Evolutionary conservation across 106 monocot genomes (phyloP).

Genomic region (Hemerocallis citrina): DNA sequence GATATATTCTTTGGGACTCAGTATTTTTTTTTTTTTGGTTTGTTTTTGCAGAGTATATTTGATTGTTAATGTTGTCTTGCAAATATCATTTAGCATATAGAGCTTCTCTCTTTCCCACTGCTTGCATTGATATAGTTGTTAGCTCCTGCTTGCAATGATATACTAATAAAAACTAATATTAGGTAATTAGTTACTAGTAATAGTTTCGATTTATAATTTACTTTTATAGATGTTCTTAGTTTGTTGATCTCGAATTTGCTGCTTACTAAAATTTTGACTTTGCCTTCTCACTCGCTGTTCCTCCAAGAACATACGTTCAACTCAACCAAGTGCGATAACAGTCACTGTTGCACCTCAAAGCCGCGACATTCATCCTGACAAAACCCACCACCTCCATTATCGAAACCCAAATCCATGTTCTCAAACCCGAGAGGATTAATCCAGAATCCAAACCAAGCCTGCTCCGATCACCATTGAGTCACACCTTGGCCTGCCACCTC

Average conservation of each 20-base stretch:
- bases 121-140: too few relatives aligned
- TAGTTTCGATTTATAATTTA: not conserved
- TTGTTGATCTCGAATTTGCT: too few relatives aligned
- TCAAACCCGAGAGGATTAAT: conserved; percentile 15
- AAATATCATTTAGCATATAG: too few relatives aligned
- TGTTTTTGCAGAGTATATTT: too few relatives aligned
- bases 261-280: not conserved
- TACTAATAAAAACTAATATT: too few relatives aligned
- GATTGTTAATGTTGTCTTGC: too few relatives aligned
- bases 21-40: too few relatives aligned
- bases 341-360: conserved; percentile 15
- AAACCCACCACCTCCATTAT: conserved; percentile 33
- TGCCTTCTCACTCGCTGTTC: conserved; percentile 28
- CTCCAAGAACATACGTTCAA: conserved; percentile 31
- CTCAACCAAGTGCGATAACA: conserved; percentile 27
- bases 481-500: conserved; percentile 15
- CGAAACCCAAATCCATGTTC: conserved; percentile 18
- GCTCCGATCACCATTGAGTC: conserved; percentile 13
- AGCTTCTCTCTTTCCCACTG: too few relatives aligned
- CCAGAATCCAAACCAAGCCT: conserved; percentile 7
- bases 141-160: too few relatives aligned
- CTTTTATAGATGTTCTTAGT: not conserved
- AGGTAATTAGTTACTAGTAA: too few relatives aligned
- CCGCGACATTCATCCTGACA: conserved; percentile 22
- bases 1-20: too few relatives aligned